phyloP scores from a whole-genome alignment of 768 basidiomycete species.

The Boletus insuetus region DNA sequence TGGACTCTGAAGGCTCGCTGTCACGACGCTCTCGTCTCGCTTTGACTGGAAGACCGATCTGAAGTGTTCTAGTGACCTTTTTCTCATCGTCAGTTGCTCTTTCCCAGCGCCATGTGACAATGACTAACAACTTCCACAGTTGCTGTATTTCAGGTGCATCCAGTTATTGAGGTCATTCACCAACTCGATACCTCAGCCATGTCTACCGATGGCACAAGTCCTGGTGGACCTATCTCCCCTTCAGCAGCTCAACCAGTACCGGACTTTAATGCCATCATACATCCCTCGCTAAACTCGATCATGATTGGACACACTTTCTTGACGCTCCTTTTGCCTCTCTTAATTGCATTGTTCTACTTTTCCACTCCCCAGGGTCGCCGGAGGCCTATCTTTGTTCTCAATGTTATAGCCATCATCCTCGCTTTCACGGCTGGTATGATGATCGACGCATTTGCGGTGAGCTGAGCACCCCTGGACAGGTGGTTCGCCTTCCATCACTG shows the following conservation, averaged over 20 bases:
- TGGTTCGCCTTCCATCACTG: neutral
- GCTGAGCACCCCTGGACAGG: neutral
- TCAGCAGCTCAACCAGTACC: neutral
- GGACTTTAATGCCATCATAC: slow-evolving; percentile 9
- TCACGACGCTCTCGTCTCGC: neutral
- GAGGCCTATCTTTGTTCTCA: slow-evolving; percentile 30
- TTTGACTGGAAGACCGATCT: neutral
- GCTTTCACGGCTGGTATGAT: slow-evolving; percentile 22
- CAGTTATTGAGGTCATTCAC: neutral
- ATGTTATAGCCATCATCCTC: slow-evolving; percentile 20
- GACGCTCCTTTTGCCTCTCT: slow-evolving; percentile 30
- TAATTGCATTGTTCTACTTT: slow-evolving; percentile 30
- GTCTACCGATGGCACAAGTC: slow-evolving; percentile 12
- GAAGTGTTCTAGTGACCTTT: neutral
- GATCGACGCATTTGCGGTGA: slow-evolving; percentile 22
- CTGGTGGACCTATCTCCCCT: slow-evolving; percentile 4
- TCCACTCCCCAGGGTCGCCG: slow-evolving; percentile 25
- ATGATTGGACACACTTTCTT: slow-evolving; percentile 32
- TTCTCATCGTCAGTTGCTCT: neutral
- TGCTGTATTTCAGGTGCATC: neutral
- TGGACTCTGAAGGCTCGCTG: neutral
- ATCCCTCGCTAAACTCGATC: slow-evolving; percentile 21
- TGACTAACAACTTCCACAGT: neutral
- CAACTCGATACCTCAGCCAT: neutral
- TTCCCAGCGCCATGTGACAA: neutral